A percentile compares a stretch with the other conserved stretches of the same genome.
These are phyloP conservation scores for Parathielavia hyrcaniae DNA, from an alignment of 495 filamentous ascomycete genomes.

Conservation along the genomic window DNA sequence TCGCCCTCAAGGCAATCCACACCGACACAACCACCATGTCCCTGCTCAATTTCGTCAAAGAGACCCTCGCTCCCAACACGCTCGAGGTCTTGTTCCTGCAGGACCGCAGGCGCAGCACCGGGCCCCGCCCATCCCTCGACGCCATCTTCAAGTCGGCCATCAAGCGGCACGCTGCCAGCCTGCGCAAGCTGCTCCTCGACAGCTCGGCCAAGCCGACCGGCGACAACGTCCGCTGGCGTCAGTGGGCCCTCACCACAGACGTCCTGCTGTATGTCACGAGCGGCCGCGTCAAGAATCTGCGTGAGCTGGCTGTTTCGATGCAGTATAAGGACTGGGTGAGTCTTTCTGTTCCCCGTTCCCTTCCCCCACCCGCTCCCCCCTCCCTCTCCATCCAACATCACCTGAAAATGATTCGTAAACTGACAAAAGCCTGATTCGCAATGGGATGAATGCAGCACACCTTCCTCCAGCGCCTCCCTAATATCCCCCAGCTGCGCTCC, in stretches of 20 bases:
- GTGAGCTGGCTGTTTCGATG: constrained; percentile 70
- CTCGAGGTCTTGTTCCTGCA: constrained; percentile 81
- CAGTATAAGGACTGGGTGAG: constrained; percentile 85
- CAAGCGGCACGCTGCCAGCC: constrained; percentile 62
- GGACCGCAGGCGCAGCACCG: constrained; percentile 51
- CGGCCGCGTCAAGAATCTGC: constrained; percentile 69
- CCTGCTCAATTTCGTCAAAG: constrained; percentile 76
- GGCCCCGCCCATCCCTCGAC: constrained; percentile 57
- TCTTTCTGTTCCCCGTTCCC: constrained; percentile 10
- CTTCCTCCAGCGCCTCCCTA: constrained; percentile 76
- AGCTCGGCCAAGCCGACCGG: constrained; percentile 47
- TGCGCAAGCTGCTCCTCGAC: constrained; percentile 75
- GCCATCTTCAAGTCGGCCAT: constrained; percentile 69
- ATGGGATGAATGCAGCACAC: constrained; percentile 56
- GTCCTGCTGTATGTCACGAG: constrained; percentile 73
- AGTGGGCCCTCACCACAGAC: constrained; percentile 74
- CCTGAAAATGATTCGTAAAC: constrained; percentile 19
- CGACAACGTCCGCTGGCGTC: constrained; percentile 50
- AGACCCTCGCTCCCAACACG: constrained; percentile 77
- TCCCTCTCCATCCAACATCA: not conserved
- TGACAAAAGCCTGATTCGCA: too few species aligned
- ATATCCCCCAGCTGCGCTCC: constrained; percentile 66
- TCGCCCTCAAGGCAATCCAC: constrained; percentile 74
- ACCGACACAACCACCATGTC: constrained; percentile 73
- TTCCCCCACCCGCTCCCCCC: too few species aligned